Conservation (phyloP, 202 grass and related monocot genomes). For the Cymbopogon flexuosus region DNA sequence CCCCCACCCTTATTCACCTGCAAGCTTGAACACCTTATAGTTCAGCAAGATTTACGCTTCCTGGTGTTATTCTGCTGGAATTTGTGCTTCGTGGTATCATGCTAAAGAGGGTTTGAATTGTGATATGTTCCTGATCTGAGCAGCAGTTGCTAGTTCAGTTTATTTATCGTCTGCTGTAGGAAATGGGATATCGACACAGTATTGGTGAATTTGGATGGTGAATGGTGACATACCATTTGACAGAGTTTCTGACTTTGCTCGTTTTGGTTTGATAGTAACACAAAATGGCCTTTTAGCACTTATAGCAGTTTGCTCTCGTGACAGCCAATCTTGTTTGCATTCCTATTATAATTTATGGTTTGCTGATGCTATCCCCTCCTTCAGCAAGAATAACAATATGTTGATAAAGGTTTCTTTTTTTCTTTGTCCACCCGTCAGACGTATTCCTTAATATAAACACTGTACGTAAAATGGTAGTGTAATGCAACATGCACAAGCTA, state of each 20-base stretch:
- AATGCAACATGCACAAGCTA: no score
- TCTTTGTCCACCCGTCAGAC: no score
- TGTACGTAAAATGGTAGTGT: no score
- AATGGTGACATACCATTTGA: no score
- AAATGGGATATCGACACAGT: not conserved
- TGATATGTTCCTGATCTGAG: not conserved
- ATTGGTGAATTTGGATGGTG: no score
- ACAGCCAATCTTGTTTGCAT: no score
- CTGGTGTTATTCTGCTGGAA: not conserved
- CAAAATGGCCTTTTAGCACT: not conserved
- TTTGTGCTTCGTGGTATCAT: not conserved
- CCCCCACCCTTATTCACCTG: not conserved
- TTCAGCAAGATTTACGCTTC: not conserved
- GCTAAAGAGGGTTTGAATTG: not conserved
- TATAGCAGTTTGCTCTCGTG: not conserved
- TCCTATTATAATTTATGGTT: not conserved
- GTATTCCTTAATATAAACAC: no score
- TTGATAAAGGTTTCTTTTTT: no score
- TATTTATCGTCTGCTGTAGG: not conserved
- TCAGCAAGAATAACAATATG: no score
- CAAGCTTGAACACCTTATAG: conserved; percentile 4
- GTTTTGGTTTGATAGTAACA: not conserved
- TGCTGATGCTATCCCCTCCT: no score
- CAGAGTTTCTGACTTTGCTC: no score
- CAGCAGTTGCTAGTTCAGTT: not conserved